phyloP scores from a whole-genome alignment of 1,139 yeast genomes.

The Meyerozyma sp. region DNA sequence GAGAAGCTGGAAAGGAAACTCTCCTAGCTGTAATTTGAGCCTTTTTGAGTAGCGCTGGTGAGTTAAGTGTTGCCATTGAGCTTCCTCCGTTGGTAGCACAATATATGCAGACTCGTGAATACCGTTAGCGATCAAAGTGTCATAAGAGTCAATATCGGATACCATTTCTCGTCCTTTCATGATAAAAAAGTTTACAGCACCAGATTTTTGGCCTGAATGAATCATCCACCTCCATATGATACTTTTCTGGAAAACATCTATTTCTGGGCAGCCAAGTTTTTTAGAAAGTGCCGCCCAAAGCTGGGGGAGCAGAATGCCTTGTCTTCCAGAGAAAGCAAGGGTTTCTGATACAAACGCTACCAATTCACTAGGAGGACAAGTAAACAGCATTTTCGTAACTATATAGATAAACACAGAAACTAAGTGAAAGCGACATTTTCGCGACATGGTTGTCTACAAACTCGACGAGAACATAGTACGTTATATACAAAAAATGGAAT shows the following conservation, averaged over 20 bases:
- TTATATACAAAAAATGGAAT: slow-evolving; percentile 17
- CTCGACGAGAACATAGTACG: background rate
- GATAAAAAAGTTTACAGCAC: slow-evolving; percentile 14
- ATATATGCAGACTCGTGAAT: slow-evolving; percentile 14
- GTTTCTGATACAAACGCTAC: slow-evolving; percentile 23
- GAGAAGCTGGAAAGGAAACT: slow-evolving; percentile 35
- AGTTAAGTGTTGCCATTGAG: slow-evolving; percentile 39
- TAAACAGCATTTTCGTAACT: slow-evolving; percentile 13
- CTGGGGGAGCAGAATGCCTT: slow-evolving; percentile 24
- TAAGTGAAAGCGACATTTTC: slow-evolving; percentile 5
- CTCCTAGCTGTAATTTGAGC: slow-evolving; percentile 31
- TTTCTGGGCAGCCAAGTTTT: slow-evolving; percentile 13
- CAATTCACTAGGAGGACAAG: slow-evolving; percentile 18
- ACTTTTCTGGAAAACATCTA: slow-evolving; percentile 33
- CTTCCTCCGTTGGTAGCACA: slow-evolving; percentile 31
- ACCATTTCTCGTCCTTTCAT: slow-evolving; percentile 12
- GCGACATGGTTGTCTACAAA: slow-evolving; percentile 6
- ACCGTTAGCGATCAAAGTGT: slow-evolving; percentile 13
- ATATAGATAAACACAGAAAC: slow-evolving; percentile 9
- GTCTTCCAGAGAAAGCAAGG: slow-evolving; percentile 33
- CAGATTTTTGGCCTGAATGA: slow-evolving; percentile 14
- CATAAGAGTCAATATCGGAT: slow-evolving; percentile 16
- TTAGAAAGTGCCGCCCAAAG: slow-evolving; percentile 24
- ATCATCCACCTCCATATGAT: slow-evolving; percentile 40
- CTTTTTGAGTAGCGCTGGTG: slow-evolving; percentile 32